Conservation (phyloP, 106 monocot species). For the Dendrobium chrysotoxum region DNA sequence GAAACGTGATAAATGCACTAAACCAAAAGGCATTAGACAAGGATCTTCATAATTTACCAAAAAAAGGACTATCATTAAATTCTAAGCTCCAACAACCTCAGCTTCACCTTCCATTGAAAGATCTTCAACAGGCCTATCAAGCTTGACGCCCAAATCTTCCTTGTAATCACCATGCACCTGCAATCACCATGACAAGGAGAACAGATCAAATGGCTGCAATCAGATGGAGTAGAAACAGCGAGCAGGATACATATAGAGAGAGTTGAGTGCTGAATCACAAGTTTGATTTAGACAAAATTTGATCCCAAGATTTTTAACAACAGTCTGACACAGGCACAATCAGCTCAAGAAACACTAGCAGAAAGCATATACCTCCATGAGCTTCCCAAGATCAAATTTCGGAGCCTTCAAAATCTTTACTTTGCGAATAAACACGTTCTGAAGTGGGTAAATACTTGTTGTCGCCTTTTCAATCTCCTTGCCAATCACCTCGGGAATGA, state of each 20-base stretch:
- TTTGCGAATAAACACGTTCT: slow-evolving; percentile 78
- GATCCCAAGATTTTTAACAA: too few relatives aligned
- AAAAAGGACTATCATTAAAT: background rate
- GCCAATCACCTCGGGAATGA: slow-evolving; percentile 77
- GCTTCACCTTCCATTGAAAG: slow-evolving; percentile 20
- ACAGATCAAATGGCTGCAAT: too few relatives aligned
- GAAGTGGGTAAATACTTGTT: slow-evolving; percentile 66
- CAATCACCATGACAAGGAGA: slow-evolving; percentile 52
- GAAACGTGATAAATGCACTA: too few relatives aligned
- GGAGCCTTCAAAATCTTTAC: slow-evolving; percentile 87
- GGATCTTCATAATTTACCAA: too few relatives aligned
- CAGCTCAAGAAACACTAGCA: too few relatives aligned
- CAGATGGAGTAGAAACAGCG: too few relatives aligned
- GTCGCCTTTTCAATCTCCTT: slow-evolving; percentile 91
- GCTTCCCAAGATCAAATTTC: slow-evolving; percentile 78
- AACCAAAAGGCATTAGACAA: too few relatives aligned
- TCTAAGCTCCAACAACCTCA: slow-evolving; percentile 33
- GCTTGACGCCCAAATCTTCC: slow-evolving; percentile 55
- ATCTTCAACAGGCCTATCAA: slow-evolving; percentile 60
- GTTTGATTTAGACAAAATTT: too few relatives aligned
- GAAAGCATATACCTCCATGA: slow-evolving; percentile 61
- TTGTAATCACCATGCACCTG: slow-evolving; percentile 65
- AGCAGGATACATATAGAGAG: too few relatives aligned
- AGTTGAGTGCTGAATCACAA: too few relatives aligned
- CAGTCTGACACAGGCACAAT: too few relatives aligned